These are phyloP conservation scores for Grammothele lineata DNA, from an alignment of 768 basidiomycete genomes.

Conservation along the genomic window DNA sequence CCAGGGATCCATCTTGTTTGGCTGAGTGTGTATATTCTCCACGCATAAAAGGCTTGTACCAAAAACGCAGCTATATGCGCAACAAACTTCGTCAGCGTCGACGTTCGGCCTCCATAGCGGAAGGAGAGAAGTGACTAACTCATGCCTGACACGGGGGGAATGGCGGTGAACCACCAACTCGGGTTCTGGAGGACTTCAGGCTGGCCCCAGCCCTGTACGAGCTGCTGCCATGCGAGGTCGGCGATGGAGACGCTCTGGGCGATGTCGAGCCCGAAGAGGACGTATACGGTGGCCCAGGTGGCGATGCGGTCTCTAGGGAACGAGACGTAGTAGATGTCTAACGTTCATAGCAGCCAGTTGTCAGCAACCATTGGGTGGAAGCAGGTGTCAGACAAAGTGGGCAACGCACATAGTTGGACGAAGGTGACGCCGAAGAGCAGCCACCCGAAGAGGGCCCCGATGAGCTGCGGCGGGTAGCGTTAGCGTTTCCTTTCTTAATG, in stretches of 20 bases:
- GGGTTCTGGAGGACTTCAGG: neutral
- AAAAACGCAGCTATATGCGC: neutral
- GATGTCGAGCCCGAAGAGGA: neutral
- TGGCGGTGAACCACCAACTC: neutral
- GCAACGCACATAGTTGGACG: too few relatives aligned
- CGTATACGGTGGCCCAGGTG: neutral
- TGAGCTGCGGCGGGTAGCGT: too few relatives aligned
- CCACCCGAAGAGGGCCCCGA: too few relatives aligned
- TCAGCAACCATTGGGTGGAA: too few relatives aligned
- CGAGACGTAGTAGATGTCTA: slow-evolving; percentile 1
- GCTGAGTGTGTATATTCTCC: neutral
- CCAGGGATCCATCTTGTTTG: neutral
- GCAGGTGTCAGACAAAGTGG: too few relatives aligned
- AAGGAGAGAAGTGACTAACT: too few relatives aligned
- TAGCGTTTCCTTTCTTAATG: too few relatives aligned
- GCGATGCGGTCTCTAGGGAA: neutral
- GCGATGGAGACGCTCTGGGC: neutral
- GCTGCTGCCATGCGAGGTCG: neutral
- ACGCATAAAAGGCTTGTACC: neutral
- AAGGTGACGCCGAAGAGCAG: too few relatives aligned
- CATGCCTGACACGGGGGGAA: neutral
- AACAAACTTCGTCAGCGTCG: too few relatives aligned
- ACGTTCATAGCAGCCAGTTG: too few relatives aligned
- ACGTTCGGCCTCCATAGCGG: too few relatives aligned
- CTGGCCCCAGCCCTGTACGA: neutral